Evolutionary conservation across 2,329 filamentous ascomycete genomes (phyloP).

Genomic region (Plenodomus lindquistii): DNA sequence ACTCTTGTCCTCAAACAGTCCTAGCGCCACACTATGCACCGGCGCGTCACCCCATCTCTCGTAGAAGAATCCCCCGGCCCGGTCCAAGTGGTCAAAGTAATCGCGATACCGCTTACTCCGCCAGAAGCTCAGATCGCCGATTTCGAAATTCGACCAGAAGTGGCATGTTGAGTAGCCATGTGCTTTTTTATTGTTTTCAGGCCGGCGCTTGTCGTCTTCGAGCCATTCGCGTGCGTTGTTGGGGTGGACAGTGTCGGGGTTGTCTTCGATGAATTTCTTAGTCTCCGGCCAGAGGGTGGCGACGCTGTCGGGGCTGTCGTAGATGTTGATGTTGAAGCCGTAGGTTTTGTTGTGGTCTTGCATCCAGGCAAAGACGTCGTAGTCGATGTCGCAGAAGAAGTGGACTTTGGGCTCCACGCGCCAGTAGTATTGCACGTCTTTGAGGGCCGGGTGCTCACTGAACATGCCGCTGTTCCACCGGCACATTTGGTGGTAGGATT

Average conservation of each 20-base stretch:
- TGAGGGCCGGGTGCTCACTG: conserved; percentile 90
- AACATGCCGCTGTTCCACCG: conserved; percentile 98
- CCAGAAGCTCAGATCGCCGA: conserved; percentile 92
- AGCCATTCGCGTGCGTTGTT: conserved; percentile 91
- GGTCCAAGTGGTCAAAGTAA: conserved; percentile 94
- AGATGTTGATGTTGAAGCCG: conserved; percentile 96
- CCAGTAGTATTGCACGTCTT: conserved; percentile 90
- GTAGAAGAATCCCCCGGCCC: conserved; percentile 96
- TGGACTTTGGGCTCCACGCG: conserved; percentile 97
- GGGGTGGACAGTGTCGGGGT: conserved; percentile 77
- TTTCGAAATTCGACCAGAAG: conserved; percentile 99
- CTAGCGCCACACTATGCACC: conserved; percentile 91
- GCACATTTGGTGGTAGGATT: conserved; percentile 98
- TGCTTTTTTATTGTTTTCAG: conserved; percentile 77
- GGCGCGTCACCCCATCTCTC: conserved; percentile 98
- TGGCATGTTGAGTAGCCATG: conserved; percentile 97
- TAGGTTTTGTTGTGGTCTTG: conserved; percentile 98
- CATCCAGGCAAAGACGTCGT: conserved; percentile 98
- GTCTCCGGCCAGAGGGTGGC: conserved; percentile 95
- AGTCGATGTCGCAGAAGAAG: conserved; percentile 98
- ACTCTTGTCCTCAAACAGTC: conserved; percentile 85
- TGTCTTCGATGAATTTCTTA: conserved; percentile 81
- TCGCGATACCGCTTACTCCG: conserved; percentile 87
- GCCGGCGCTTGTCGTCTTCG: conserved; percentile 74
- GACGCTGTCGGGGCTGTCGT: conserved; percentile 86